Base-by-base conservation (phyloP, 345 rosid genomes). In the Tarenaya hassleriana region DNA sequence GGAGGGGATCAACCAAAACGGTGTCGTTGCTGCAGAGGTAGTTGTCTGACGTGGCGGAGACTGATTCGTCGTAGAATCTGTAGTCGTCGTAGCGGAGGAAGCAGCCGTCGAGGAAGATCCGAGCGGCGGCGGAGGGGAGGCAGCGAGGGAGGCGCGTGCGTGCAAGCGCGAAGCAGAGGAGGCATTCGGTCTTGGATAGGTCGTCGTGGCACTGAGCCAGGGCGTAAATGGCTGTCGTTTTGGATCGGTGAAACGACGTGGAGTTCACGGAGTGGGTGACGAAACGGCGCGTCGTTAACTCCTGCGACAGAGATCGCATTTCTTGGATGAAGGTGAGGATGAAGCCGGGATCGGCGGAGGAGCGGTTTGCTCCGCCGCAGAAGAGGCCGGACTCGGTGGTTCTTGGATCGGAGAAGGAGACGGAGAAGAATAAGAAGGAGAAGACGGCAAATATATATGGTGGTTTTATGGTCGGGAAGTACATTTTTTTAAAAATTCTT, bases 101-200 rank as follows among this genome's bases (percentile, higher is more conserved):
- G 63, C 83, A 75, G 0, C 80, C 80, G 61, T 75, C 84, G 53
- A 70, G 60, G 58, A 62, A 75, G 63, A 78, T 76, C 11, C 77
- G 59, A 5, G 66, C 78, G 41, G 74, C 75, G 56, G 74, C 51
- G 34, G 64, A 44, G 1, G 84, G 74, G 10, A 75, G 73, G 61
- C 84, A 78, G 0, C 47, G 45, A 29, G 67, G 59, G 56, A 78
- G 39, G 44, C 72, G 65, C 16, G 54, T 60, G 29, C 39, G 57
- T 7, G 73, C 69, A 24, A 61, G 55, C 3, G 47, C 12, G 38
- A 67, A 73, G 55, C 84, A 78, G 21, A 55, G 12, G 19, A 41
- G 49, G 18, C 84, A 78, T 29, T 78, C 78, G 1, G 57, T 35
- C 3, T 41, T 18, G 0, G 64, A 48, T 1, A 75, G 72, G 60